These are phyloP conservation scores for Solanum stenotomum DNA, from an alignment of 257 asterid species.

Conservation along the genomic window DNA sequence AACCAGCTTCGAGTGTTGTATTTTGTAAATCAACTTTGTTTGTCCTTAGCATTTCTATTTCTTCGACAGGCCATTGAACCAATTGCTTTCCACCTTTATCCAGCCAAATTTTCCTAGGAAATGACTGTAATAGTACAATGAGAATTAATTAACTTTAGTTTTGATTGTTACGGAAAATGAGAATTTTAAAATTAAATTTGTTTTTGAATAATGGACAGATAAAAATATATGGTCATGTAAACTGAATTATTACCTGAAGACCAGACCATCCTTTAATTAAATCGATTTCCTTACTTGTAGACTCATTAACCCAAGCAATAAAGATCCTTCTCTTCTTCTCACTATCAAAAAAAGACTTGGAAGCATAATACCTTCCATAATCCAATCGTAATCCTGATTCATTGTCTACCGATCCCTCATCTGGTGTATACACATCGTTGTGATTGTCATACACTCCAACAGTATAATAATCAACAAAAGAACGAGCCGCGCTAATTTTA, in stretches of 20 bases:
- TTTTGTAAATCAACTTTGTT: neutral
- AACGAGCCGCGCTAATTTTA: conserved; percentile 17
- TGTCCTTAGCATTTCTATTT: neutral
- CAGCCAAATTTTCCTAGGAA: neutral
- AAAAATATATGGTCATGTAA: neutral
- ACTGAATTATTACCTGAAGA: neutral
- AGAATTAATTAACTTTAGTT: neutral
- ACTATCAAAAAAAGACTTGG: conserved; percentile 15
- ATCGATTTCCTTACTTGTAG: conserved; percentile 9
- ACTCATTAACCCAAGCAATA: conserved; percentile 40
- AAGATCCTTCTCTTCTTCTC: conserved; percentile 22
- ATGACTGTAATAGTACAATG: neutral
- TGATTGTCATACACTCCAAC: conserved; percentile 18
- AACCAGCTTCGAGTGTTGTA: neutral
- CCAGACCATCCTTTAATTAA: conserved; percentile 20
- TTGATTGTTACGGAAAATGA: neutral
- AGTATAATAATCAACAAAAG: conserved; percentile 22
- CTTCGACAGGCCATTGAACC: neutral
- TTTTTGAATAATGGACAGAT: neutral
- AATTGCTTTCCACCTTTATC: neutral
- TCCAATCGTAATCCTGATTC: neutral
- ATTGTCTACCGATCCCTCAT: neutral
- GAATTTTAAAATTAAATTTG: neutral
- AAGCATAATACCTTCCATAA: neutral
- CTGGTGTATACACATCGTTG: conserved; percentile 15